These are phyloP conservation scores for Xylariaceae sp. DNA, from an alignment of 2,329 filamentous ascomycete genomes.

Conservation along the genomic window DNA sequence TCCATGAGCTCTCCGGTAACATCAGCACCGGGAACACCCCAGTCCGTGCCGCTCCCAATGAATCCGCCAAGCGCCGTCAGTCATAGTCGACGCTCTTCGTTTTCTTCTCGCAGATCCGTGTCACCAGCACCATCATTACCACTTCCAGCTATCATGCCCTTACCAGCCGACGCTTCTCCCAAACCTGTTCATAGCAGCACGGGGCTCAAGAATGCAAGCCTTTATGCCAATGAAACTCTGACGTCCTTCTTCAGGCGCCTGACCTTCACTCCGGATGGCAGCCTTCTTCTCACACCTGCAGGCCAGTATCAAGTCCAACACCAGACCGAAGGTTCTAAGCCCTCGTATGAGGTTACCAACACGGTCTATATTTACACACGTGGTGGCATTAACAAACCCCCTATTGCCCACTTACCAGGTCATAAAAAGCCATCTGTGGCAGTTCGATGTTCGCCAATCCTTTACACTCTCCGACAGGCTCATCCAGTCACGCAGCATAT, in stretches of 20 bases:
- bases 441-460: constrained; percentile 85
- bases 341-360: constrained; percentile 81
- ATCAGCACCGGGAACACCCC: constrained; percentile 90
- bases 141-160: constrained; percentile 88
- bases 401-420: constrained; percentile 87
- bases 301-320: constrained; percentile 88
- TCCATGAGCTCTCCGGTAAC: constrained; percentile 75
- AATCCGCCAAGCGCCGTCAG: constrained; percentile 86
- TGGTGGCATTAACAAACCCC: constrained; percentile 93
- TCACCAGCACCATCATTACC: constrained; percentile 93
- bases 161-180: constrained; percentile 84
- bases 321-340: constrained; percentile 57
- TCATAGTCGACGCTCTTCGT: constrained; percentile 90
- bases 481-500: constrained; percentile 74
- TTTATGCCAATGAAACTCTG: constrained; percentile 94
- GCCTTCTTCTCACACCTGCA: constrained; percentile 85
- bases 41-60: constrained; percentile 85
- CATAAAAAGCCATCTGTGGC: constrained; percentile 98
- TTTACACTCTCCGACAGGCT: constrained; percentile 72
- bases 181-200: constrained; percentile 56
- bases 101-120: constrained; percentile 78
- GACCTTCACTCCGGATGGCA: constrained; percentile 92
- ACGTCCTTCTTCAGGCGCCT: constrained; percentile 94
- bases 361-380: constrained; percentile 98
- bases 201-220: constrained; percentile 74